These are phyloP conservation scores for Castanea sativa DNA, from an alignment of 306 rosid species.

Conservation along the genomic window DNA sequence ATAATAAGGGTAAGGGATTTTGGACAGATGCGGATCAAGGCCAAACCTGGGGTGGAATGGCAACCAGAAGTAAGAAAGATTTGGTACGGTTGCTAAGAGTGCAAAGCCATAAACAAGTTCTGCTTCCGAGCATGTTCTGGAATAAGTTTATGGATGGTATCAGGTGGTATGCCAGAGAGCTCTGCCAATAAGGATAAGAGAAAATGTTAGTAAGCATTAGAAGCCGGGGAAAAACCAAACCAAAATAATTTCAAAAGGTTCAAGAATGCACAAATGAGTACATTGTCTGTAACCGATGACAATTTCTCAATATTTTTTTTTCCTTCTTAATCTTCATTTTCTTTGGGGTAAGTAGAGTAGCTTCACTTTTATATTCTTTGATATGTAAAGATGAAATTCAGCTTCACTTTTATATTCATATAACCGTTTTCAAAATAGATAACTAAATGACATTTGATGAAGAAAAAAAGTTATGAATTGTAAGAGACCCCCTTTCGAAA, in stretches of 20 bases:
- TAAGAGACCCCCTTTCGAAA: too few species aligned
- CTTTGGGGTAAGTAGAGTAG: too few species aligned
- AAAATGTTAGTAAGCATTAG: constrained; percentile 1
- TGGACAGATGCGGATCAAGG: constrained; percentile 4
- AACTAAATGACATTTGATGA: not conserved
- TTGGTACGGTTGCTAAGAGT: constrained; percentile 47
- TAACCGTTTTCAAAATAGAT: too few species aligned
- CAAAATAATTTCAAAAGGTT: not conserved
- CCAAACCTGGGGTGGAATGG: constrained; percentile 8
- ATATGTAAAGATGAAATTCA: too few species aligned
- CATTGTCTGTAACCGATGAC: not conserved
- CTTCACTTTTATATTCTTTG: too few species aligned
- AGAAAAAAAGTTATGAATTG: not conserved
- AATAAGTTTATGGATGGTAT: constrained; percentile 64
- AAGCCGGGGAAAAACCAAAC: not conserved
- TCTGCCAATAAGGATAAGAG: constrained; percentile 48
- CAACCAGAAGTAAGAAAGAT: constrained; percentile 8
- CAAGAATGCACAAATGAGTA: not conserved
- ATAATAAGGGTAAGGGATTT: constrained; percentile 15
- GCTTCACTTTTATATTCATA: too few species aligned
- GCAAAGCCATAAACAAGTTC: constrained; percentile 96
- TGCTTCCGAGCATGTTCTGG: constrained; percentile 97
- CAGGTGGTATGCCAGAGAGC: constrained; percentile 79
- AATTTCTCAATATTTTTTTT: not conserved
- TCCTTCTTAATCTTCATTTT: too few species aligned